Percentiles rank a stretch among this genome's conserved stretches.
Conservation (phyloP, 108 stramenopile species). For the Skeletonema tropicum region DNA sequence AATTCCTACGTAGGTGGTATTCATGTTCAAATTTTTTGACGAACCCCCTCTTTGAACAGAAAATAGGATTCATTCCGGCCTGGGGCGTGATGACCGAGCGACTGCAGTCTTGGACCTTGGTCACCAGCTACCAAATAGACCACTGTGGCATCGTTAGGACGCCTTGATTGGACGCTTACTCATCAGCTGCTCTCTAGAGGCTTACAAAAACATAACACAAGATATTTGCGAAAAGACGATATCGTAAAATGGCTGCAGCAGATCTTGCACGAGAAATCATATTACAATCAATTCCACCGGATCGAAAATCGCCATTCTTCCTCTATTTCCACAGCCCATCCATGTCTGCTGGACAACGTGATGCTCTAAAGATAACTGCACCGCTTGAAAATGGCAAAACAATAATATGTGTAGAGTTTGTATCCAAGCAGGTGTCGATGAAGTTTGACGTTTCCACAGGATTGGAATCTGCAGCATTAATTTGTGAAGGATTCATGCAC, state of each 20-base stretch:
- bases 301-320: not conserved
- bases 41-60: no score
- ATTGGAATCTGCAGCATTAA: constrained; percentile 2
- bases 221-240: not conserved
- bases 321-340: not conserved
- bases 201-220: not conserved
- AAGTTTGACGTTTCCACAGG: not conserved
- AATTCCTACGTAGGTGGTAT: no score
- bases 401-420: not conserved
- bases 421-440: not conserved
- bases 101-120: no score
- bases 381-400: not conserved
- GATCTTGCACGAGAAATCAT: not conserved
- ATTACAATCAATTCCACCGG: not conserved
- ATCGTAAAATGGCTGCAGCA: not conserved
- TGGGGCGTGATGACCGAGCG: no score
- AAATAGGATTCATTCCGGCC: no score
- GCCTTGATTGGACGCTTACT: no score
- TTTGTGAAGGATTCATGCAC: constrained; percentile 1
- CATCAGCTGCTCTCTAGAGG: no score
- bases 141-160: no score
- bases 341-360: not conserved
- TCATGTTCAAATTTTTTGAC: no score
- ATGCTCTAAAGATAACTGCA: not conserved
- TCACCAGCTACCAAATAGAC: no score